Percentiles rank a stretch among this genome's conserved stretches.
These are phyloP conservation scores for Aspergillus steynii DNA, from an alignment of 495 filamentous ascomycete species.

Conservation along the genomic window DNA sequence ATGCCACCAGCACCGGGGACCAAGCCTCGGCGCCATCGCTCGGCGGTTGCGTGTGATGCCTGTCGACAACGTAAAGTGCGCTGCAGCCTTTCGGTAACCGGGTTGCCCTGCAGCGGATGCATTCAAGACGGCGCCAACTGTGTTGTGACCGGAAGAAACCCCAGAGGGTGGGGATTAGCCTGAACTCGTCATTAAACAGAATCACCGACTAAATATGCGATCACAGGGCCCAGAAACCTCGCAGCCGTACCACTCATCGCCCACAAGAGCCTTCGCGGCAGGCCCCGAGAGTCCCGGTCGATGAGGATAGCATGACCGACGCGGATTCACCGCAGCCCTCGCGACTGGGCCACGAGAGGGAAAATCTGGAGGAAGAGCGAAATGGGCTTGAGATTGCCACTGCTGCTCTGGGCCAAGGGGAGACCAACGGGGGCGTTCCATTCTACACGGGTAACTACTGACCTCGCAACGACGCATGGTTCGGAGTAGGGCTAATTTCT, in stretches of 20 bases:
- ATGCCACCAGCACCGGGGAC: too few species aligned
- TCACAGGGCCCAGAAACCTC: not conserved
- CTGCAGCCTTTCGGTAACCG: slow-evolving; percentile 33
- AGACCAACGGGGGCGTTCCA: slow-evolving; percentile 21
- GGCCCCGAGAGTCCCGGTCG: not conserved
- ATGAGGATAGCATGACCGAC: not conserved
- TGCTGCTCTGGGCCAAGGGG: slow-evolving; percentile 25
- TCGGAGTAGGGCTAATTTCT: not conserved
- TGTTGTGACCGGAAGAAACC: slow-evolving; percentile 18
- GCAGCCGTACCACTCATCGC: too few species aligned
- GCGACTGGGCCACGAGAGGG: not conserved
- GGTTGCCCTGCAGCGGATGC: slow-evolving; percentile 33
- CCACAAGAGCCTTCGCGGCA: too few species aligned
- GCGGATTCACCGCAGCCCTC: not conserved
- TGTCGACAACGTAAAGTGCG: slow-evolving; percentile 39
- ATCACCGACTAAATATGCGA: not conserved
- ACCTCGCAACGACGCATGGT: too few species aligned
- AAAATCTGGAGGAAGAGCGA: slow-evolving; percentile 25
- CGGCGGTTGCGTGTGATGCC: slow-evolving; percentile 30
- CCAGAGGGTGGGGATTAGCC: slow-evolving; percentile 10
- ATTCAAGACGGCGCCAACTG: slow-evolving; percentile 31
- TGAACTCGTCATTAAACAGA: not conserved
- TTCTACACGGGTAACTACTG: slow-evolving; percentile 32
- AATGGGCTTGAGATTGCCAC: slow-evolving; percentile 32
- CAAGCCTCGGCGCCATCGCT: slow-evolving; percentile 31